Conservation (phyloP, 2,329 filamentous ascomycete genomes). For the Chalara sp. region DNA sequence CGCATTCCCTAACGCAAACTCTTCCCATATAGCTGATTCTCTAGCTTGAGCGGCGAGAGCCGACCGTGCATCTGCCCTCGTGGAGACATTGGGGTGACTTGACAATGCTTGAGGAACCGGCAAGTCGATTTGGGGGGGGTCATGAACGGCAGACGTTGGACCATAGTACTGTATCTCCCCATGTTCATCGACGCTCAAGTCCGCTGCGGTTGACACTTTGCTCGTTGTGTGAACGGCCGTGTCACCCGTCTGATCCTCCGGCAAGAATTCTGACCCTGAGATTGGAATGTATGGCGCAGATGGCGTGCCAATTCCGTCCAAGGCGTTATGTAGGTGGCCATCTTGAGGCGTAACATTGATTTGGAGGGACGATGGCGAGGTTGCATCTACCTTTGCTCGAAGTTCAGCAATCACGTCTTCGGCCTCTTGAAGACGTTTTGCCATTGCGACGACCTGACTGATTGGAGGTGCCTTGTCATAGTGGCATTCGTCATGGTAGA, state of each 20-base stretch:
- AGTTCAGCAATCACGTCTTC: neutral
- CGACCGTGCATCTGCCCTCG: neutral
- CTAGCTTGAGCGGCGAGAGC: neutral
- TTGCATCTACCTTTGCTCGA: neutral
- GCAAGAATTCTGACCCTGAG: too few species aligned
- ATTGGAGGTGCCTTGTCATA: conserved; percentile 2
- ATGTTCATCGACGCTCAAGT: neutral
- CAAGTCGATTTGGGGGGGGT: neutral
- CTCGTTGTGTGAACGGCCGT: neutral
- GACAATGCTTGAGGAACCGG: neutral
- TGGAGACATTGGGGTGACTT: neutral
- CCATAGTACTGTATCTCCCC: neutral
- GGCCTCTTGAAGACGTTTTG: neutral
- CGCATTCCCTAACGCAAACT: neutral
- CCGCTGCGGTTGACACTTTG: neutral
- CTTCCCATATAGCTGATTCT: neutral
- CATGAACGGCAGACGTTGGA: neutral
- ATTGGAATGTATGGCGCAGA: too few species aligned
- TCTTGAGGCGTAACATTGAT: neutral
- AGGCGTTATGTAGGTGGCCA: neutral
- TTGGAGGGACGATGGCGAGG: neutral
- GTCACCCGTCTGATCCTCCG: neutral
- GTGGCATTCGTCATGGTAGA: neutral
- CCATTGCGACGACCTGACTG: neutral
- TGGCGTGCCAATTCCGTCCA: too few species aligned